phyloP scores from a whole-genome alignment of 2,329 filamentous ascomycete genomes.

The Epichloe gansuensis region DNA sequence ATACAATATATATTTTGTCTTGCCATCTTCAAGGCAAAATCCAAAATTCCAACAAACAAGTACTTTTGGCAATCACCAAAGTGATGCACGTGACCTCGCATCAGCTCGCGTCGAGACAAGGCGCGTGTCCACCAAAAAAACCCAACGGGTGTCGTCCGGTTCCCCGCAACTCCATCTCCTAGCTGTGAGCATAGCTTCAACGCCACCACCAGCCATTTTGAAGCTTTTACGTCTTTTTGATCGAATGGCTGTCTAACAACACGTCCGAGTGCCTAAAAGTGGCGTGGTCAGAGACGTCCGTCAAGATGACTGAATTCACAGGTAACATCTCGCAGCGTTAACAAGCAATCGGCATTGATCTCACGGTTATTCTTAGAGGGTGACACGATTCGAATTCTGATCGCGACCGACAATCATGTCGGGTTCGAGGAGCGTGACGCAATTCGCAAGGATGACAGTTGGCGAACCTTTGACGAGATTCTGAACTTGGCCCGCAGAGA shows the following conservation, averaged over 20 bases:
- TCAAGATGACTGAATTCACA: constrained; percentile 6
- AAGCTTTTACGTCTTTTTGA: too few relatives aligned
- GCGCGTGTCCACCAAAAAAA: constrained; percentile 6
- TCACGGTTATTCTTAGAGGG: constrained; percentile 28
- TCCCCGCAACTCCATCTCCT: not conserved
- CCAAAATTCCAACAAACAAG: too few relatives aligned
- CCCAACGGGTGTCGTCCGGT: not conserved
- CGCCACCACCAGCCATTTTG: not conserved
- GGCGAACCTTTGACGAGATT: constrained; percentile 90
- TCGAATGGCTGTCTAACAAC: not conserved
- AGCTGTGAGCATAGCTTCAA: not conserved
- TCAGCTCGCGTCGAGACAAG: constrained; percentile 12
- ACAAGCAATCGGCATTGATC: not conserved
- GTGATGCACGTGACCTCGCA: constrained; percentile 19
- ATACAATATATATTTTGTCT: too few relatives aligned
- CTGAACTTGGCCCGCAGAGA: constrained; percentile 76
- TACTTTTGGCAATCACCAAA: not conserved
- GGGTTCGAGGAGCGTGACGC: constrained; percentile 90
- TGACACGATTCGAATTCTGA: constrained; percentile 87
- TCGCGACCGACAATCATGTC: constrained; percentile 96
- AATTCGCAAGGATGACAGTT: constrained; percentile 92
- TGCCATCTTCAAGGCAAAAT: too few relatives aligned
- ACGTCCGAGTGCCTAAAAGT: not conserved
- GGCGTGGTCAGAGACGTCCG: not conserved
- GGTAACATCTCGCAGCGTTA: not conserved